phyloP scores from a whole-genome alignment of 2,329 filamentous ascomycete genomes.

The Trichoderma koningii region DNA sequence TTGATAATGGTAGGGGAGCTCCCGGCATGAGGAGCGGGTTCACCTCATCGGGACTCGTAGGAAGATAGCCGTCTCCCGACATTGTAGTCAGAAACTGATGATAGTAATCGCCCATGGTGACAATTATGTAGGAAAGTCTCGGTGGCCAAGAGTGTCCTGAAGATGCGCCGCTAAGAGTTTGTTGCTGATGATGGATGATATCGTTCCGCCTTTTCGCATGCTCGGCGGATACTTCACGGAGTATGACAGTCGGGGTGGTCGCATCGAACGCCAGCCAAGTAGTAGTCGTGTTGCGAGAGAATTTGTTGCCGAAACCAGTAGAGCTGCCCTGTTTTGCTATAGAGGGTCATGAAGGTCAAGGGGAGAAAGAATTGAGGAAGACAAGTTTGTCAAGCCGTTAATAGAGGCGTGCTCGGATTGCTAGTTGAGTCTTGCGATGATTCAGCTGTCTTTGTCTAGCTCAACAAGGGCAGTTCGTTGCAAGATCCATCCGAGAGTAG shows the following conservation, averaged over 20 bases:
- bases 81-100: conserved; percentile 57
- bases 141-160: conserved; percentile 15
- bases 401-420: neutral
- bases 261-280: conserved; percentile 21
- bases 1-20: conserved; percentile 35
- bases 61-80: conserved; percentile 47
- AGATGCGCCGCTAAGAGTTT: conserved; percentile 1
- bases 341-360: neutral
- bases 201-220: conserved; percentile 19
- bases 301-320: neutral
- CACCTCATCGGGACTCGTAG: conserved; percentile 45
- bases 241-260: conserved; percentile 15
- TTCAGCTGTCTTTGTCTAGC: neutral
- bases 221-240: conserved; percentile 5
- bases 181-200: conserved; percentile 5
- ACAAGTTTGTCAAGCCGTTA: neutral
- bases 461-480: neutral
- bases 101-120: conserved; percentile 58
- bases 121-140: conserved; percentile 19
- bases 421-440: neutral
- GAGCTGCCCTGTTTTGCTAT: neutral
- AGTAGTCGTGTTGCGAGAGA: neutral
- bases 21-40: conserved; percentile 43
- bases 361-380: neutral
- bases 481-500: neutral